phyloP scores from a whole-genome alignment of 2,329 filamentous ascomycete genomes.

The Ophiognomonia clavigignenti-juglandacearum region DNA sequence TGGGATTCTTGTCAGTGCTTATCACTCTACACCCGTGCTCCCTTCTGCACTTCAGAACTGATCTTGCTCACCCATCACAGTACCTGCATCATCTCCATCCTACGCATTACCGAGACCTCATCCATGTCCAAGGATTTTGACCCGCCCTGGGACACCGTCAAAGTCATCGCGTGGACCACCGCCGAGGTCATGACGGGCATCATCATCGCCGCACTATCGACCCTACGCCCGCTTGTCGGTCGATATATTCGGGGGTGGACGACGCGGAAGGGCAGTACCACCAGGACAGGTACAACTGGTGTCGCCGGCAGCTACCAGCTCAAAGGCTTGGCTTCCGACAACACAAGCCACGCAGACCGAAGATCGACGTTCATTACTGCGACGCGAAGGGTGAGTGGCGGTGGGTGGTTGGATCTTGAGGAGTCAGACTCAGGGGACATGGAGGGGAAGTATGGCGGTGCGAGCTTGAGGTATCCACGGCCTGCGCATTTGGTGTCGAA shows the following conservation, averaged over 20 bases:
- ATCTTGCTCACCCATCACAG: background rate
- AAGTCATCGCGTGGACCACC: slow-evolving; percentile 1
- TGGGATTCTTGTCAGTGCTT: slow-evolving; percentile 6
- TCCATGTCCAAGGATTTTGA: background rate
- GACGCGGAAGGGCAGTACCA: background rate
- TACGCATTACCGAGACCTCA: background rate
- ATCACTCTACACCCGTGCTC: too few relatives aligned
- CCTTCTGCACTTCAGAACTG: background rate
- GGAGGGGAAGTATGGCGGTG: background rate
- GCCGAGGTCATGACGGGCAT: slow-evolving; percentile 5
- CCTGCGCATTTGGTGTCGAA: background rate
- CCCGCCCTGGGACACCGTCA: background rate
- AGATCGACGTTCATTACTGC: background rate
- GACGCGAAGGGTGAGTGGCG: background rate
- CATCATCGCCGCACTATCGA: slow-evolving; percentile 17
- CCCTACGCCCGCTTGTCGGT: slow-evolving; percentile 11
- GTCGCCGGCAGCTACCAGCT: background rate
- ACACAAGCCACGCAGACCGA: background rate
- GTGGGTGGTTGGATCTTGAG: background rate
- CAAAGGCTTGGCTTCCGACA: background rate
- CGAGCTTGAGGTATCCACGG: background rate
- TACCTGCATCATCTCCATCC: slow-evolving; percentile 8
- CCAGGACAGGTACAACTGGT: too few relatives aligned
- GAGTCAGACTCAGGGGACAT: background rate
- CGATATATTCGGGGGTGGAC: slow-evolving; percentile 7